These are phyloP conservation scores for Erythrobasidium hasegawianum DNA, from an alignment of 1,284 basidiomycete genomes.

Conservation along the genomic window DNA sequence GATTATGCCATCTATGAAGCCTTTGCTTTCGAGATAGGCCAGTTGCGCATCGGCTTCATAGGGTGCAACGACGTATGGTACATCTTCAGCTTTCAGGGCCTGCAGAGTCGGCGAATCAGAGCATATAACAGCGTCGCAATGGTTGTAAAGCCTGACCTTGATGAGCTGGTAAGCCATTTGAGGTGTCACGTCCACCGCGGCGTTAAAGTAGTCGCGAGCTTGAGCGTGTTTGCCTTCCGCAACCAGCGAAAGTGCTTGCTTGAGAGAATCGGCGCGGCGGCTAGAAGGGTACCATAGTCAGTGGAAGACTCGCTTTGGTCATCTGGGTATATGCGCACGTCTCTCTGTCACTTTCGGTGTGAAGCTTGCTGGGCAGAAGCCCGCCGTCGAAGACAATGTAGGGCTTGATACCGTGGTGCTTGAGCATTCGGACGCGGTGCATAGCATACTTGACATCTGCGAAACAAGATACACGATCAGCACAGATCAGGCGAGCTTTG, in stretches of 20 bases:
- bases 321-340: slow-evolving; percentile 47
- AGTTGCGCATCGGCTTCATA: slow-evolving; percentile 99
- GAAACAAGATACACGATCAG: neutral
- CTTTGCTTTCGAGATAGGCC: slow-evolving; percentile 78
- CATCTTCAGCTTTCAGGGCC: slow-evolving; percentile 73
- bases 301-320: neutral
- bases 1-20: slow-evolving; percentile 84
- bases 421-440: slow-evolving; percentile 79
- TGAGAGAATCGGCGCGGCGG: slow-evolving; percentile 61
- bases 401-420: slow-evolving; percentile 77
- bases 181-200: slow-evolving; percentile 92
- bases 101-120: slow-evolving; percentile 49
- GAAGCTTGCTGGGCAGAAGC: slow-evolving; percentile 85
- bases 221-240: slow-evolving; percentile 71
- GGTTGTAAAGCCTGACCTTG: slow-evolving; percentile 60
- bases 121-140: neutral
- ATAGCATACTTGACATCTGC: slow-evolving; percentile 92
- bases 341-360: slow-evolving; percentile 79
- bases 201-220: slow-evolving; percentile 82
- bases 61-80: slow-evolving; percentile 88
- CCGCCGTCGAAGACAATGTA: slow-evolving; percentile 97
- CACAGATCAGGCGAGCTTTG: neutral
- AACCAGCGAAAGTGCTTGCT: slow-evolving; percentile 66
- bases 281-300: slow-evolving; percentile 46
- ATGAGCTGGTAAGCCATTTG: slow-evolving; percentile 97